Conservation (phyloP, 306 rosid species). For the Sicyos edulis region DNA sequence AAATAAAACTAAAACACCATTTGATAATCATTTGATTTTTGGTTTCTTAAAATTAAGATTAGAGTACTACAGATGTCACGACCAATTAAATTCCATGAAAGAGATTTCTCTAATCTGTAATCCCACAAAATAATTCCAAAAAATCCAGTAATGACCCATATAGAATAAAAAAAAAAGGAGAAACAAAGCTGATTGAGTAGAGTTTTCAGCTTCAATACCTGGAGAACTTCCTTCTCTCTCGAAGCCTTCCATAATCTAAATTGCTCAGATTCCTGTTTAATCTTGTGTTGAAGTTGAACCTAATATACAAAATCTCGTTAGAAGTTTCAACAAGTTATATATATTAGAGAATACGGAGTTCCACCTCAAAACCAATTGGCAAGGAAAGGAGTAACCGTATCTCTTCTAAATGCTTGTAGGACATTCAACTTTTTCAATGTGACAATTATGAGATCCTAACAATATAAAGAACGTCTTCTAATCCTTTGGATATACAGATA, state of each 20-base stretch:
- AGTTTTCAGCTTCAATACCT: conserved; percentile 43
- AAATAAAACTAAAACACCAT: neutral
- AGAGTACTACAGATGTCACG: neutral
- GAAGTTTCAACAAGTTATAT: conserved; percentile 16
- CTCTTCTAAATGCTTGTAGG: too few relatives aligned
- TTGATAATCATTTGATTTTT: too few relatives aligned
- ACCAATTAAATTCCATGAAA: neutral
- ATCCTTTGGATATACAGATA: conserved; percentile 8
- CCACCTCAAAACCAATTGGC: too few relatives aligned
- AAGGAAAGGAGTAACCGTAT: too few relatives aligned
- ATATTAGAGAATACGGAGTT: too few relatives aligned
- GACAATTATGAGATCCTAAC: too few relatives aligned
- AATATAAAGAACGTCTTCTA: neutral
- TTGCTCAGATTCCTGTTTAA: conserved; percentile 96
- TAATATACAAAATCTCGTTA: conserved; percentile 24
- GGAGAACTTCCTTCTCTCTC: conserved; percentile 94
- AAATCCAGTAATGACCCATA: too few relatives aligned
- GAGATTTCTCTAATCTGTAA: neutral
- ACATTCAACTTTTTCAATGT: too few relatives aligned
- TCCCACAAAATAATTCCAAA: neutral
- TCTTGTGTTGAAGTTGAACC: conserved; percentile 97
- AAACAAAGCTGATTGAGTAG: neutral
- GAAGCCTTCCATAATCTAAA: conserved; percentile 92
- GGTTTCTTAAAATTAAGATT: too few relatives aligned
- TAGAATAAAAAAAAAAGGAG: neutral